Evolutionary conservation across 257 asterid species (phyloP).

Genomic region (Solanum microdontum): DNA sequence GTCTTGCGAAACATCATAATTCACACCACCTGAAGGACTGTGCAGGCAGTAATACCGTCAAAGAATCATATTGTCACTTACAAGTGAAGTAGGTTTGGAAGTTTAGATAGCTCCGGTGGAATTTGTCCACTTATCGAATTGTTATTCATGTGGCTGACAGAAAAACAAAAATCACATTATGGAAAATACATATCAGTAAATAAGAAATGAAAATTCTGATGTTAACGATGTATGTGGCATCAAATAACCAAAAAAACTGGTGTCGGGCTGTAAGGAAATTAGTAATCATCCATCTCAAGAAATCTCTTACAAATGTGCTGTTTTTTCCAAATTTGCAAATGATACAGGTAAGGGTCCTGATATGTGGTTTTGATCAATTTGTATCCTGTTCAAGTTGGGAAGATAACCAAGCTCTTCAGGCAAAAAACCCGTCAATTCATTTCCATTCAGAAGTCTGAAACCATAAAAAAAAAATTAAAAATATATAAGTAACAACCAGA

Average conservation of each 20-base stretch:
- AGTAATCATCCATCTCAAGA: not conserved
- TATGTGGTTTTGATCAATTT: constrained; percentile 80
- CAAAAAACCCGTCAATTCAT: constrained; percentile 74
- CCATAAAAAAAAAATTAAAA: not conserved
- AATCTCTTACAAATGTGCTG: constrained; percentile 52
- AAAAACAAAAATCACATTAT: constrained; percentile 3
- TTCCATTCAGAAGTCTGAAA: constrained; percentile 91
- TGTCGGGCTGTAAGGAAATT: not conserved
- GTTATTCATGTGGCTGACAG: constrained; percentile 95
- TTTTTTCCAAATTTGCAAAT: constrained; percentile 57
- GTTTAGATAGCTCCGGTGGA: constrained; percentile 68
- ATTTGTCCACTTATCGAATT: constrained; percentile 86
- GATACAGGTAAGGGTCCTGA: constrained; percentile 79
- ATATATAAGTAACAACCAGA: not conserved
- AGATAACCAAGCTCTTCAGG: constrained; percentile 92
- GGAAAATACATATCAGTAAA: not conserved
- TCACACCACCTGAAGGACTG: not conserved
- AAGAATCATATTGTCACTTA: constrained; percentile 30
- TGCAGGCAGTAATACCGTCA: not conserved
- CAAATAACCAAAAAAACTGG: not conserved
- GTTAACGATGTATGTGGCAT: not conserved
- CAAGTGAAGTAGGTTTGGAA: constrained; percentile 86
- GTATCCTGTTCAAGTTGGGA: constrained; percentile 75
- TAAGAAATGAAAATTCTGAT: not conserved
- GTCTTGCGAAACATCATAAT: not conserved